These are phyloP conservation scores for Rubus idaeus DNA, from an alignment of 306 rosid species.

Conservation along the genomic window DNA sequence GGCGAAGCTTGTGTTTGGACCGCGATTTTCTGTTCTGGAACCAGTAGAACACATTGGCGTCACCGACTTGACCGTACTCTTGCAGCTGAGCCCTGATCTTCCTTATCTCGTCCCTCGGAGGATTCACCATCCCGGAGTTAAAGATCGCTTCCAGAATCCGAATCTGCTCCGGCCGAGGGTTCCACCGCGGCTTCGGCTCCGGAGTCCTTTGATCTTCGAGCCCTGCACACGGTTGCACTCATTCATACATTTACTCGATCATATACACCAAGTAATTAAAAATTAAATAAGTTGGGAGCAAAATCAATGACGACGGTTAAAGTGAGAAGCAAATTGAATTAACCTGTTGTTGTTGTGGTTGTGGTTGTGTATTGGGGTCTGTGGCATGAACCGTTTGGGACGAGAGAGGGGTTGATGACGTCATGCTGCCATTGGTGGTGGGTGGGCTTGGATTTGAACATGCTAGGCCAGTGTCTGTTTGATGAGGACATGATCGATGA, in stretches of 20 bases:
- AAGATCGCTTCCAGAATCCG: conserved; percentile 85
- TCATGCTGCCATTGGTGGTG: conserved; percentile 96
- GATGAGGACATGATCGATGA: conserved; percentile 84
- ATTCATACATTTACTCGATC: neutral
- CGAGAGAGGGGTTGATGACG: conserved; percentile 67
- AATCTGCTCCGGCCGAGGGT: conserved; percentile 93
- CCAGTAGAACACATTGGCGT: conserved; percentile 97
- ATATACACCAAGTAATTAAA: neutral
- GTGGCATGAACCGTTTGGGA: conserved; percentile 52
- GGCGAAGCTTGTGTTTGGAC: conserved; percentile 96
- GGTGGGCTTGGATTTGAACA: conserved; percentile 92
- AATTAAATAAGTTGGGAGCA: neutral
- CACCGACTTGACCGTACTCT: conserved; percentile 95
- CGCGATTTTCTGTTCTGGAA: conserved; percentile 94
- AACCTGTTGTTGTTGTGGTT: conserved; percentile 28
- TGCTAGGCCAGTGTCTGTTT: conserved; percentile 98
- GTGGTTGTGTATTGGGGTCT: conserved; percentile 59
- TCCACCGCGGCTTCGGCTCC: conserved; percentile 97
- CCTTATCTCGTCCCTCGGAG: conserved; percentile 91
- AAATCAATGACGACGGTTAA: neutral
- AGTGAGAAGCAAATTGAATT: neutral
- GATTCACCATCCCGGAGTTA: conserved; percentile 97
- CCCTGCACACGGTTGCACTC: conserved; percentile 42
- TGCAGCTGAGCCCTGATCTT: conserved; percentile 86
- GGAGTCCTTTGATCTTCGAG: conserved; percentile 76